Evolutionary conservation across 2,329 filamentous ascomycete genomes (phyloP).

Genomic region (Pleoardoris graminearum): DNA sequence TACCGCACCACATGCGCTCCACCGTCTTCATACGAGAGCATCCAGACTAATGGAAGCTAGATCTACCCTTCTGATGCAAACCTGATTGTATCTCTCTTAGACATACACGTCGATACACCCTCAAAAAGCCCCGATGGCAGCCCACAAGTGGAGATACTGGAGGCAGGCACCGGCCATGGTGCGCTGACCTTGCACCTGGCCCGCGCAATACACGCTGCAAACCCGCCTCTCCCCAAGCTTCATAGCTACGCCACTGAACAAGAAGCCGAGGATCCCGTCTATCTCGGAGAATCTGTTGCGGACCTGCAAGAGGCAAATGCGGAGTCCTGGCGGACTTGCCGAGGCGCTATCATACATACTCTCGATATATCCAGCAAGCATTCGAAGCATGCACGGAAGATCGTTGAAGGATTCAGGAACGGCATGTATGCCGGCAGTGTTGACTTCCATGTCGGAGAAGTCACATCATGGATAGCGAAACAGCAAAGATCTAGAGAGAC

Average conservation of each 20-base stretch:
- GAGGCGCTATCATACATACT: constrained; percentile 74
- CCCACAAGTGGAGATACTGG: constrained; percentile 71
- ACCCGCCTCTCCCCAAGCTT: constrained; percentile 55
- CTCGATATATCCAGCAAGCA: constrained; percentile 68
- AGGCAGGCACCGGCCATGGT: constrained; percentile 85
- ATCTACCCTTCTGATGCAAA: constrained; percentile 76
- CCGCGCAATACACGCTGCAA: constrained; percentile 74
- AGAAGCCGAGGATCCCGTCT: constrained; percentile 36
- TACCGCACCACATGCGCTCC: background rate
- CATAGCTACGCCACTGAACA: constrained; percentile 17
- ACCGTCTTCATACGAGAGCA: constrained; percentile 1
- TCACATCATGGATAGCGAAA: constrained; percentile 64
- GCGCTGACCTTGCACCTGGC: constrained; percentile 75
- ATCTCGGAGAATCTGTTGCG: constrained; percentile 37
- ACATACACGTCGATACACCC: constrained; percentile 63
- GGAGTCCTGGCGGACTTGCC: constrained; percentile 47
- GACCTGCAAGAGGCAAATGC: constrained; percentile 34
- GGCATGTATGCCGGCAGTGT: constrained; percentile 72
- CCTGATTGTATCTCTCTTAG: constrained; percentile 74
- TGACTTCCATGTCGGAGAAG: constrained; percentile 72
- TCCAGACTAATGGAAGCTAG: constrained; percentile 44
- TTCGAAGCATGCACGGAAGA: constrained; percentile 65
- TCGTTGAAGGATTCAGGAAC: constrained; percentile 68
- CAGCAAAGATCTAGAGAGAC: constrained; percentile 45
- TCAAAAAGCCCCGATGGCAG: constrained; percentile 38